phyloP scores from a whole-genome alignment of 2,329 filamentous ascomycete genomes.

The Rachicladosporium sp. region DNA sequence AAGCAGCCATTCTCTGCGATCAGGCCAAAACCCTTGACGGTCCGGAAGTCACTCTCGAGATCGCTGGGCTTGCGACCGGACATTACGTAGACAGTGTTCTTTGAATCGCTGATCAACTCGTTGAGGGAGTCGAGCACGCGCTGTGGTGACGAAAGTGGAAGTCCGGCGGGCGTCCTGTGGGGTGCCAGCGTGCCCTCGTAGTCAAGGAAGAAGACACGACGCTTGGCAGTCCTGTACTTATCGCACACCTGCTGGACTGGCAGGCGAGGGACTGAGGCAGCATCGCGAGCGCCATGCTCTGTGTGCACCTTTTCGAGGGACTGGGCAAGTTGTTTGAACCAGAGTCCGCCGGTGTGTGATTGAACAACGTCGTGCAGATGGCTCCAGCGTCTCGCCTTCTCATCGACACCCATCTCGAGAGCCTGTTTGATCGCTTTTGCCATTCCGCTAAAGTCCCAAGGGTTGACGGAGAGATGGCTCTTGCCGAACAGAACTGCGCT shows the following conservation, averaged over 20 bases:
- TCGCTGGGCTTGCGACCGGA: slow-evolving; percentile 78
- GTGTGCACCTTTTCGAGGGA: slow-evolving; percentile 65
- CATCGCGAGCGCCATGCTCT: slow-evolving; percentile 74
- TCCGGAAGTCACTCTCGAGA: slow-evolving; percentile 72
- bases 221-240: slow-evolving; percentile 53
- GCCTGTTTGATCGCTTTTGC: slow-evolving; percentile 75
- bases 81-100: slow-evolving; percentile 88
- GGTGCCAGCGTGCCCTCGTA: slow-evolving; percentile 88
- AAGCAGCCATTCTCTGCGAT: slow-evolving; percentile 95
- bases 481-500: slow-evolving; percentile 75
- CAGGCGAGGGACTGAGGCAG: slow-evolving; percentile 74
- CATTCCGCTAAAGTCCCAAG: slow-evolving; percentile 86
- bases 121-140: slow-evolving; percentile 72
- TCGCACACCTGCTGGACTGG: slow-evolving; percentile 53
- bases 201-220: slow-evolving; percentile 80
- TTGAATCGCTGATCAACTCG: slow-evolving; percentile 65
- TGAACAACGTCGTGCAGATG: slow-evolving; percentile 62
- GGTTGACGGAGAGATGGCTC: slow-evolving; percentile 76
- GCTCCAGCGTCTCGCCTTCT: slow-evolving; percentile 64
- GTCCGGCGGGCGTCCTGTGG: slow-evolving; percentile 72
- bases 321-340: slow-evolving; percentile 63
- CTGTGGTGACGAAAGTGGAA: slow-evolving; percentile 76
- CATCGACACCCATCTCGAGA: slow-evolving; percentile 63
- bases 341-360: slow-evolving; percentile 71
- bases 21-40: slow-evolving; percentile 70